Base-by-base conservation (phyloP, 306 rosid genomes). In the Purshia tridentata region DNA sequence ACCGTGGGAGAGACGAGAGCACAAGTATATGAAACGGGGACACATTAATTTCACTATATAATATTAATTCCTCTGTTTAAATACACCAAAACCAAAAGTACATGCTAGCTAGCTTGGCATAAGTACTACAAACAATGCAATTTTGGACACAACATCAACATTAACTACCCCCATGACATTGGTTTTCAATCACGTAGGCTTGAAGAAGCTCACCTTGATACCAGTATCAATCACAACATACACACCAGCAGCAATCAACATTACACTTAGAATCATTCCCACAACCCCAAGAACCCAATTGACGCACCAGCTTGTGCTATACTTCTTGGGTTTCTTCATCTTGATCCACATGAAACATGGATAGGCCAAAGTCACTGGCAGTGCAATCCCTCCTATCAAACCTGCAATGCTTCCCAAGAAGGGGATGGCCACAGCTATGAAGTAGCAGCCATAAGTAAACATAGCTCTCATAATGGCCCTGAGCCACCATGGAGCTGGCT, bases 281-380 rank as follows among this genome's bases (percentile, higher is more conserved):
- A 70, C 61, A 7, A 68, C 35, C 23, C 87, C 87, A 35, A 85
- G 75, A 12, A 59, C 66, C 89, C 85, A 85, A 40, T 80, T 76
- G 9, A 77, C 71, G 22, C 78, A 77, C 89, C 89, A 85, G 5
- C 52, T 73, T 12, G 53, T 20, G 42, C 80, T 22, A 45, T 56
- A 83, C 48, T 18, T 69, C 73, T 74, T 72, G 0, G 89, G 89
- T 47, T 78, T 82, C 65, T 82, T 86, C n/a, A 83, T 80, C 78
- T 74, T 75, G 41, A 86, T 60, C 89, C 89, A 86, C 89, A 83
- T 82, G 71, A 83, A 86, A 49, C 87, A 77, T 3, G 89, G 89
- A 66, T 80, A 86, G 6, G 83, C 87, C 35, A 83, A 69, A 8
- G 89, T 86, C 40, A 86, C 85, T 0, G 89, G 89, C 70, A 86